These are phyloP conservation scores for Ensete glaucum DNA, from an alignment of 176 grass and related monocot genomes.

Conservation along the genomic window DNA sequence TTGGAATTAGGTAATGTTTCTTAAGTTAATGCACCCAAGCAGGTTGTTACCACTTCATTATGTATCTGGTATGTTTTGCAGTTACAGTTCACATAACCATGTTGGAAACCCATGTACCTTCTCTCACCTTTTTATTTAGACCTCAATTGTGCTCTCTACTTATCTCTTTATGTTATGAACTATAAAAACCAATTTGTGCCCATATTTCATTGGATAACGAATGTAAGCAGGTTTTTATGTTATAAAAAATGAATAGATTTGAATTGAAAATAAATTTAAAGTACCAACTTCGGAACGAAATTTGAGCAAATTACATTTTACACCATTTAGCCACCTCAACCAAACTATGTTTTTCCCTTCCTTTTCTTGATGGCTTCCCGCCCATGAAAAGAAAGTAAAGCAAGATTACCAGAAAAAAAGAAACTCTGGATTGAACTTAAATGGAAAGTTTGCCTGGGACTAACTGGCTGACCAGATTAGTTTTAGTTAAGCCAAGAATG, in stretches of 20 bases:
- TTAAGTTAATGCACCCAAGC: background rate
- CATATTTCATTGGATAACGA: too few species aligned
- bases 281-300: background rate
- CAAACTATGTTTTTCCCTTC: background rate
- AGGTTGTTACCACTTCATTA: background rate
- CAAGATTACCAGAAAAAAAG: background rate
- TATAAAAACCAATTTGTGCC: too few species aligned
- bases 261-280: too few species aligned
- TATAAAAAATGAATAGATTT: too few species aligned
- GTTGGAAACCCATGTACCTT: background rate
- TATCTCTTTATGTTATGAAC: background rate
- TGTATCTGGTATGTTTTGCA: too few species aligned
- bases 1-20: constrained; percentile 75
- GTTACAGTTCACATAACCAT: too few species aligned
- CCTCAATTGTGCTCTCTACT: background rate
- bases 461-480: background rate
- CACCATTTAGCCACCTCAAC: background rate
- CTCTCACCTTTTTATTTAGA: background rate
- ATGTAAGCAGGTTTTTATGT: too few species aligned
- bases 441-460: background rate
- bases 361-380: background rate
- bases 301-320: background rate
- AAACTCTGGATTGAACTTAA: background rate
- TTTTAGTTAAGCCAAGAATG: background rate
- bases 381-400: background rate